Conservation (phyloP, 495 filamentous ascomycete species). For the Neurospora sp. region DNA sequence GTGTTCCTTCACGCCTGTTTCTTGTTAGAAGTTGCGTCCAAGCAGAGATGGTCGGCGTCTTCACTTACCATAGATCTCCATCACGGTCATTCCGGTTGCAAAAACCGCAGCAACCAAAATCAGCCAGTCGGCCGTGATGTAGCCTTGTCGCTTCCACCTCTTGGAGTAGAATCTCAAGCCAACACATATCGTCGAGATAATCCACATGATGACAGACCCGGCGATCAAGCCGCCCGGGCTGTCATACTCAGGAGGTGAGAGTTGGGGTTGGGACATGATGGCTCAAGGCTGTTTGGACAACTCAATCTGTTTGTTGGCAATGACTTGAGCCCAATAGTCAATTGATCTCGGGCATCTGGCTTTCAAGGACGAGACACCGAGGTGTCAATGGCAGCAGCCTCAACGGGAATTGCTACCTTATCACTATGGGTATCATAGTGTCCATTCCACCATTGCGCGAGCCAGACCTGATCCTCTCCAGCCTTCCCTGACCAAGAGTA, state of each 20-base stretch:
- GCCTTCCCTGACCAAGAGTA: neutral
- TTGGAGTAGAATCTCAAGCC: conserved; percentile 7
- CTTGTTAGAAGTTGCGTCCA: neutral
- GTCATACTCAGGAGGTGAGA: conserved; percentile 1
- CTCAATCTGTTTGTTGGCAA: neutral
- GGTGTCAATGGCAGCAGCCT: neutral
- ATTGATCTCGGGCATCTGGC: neutral
- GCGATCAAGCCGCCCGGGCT: conserved; percentile 5
- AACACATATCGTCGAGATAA: conserved; percentile 1
- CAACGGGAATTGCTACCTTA: neutral
- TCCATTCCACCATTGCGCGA: neutral
- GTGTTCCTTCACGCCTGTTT: neutral
- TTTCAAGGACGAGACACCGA: neutral
- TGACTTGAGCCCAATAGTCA: neutral
- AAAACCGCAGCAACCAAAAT: conserved; percentile 3
- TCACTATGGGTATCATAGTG: neutral
- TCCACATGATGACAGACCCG: conserved; percentile 3
- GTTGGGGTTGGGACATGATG: neutral
- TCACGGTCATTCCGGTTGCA: conserved; percentile 2
- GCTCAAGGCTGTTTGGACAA: neutral
- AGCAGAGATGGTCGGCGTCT: neutral
- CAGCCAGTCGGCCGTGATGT: conserved; percentile 7
- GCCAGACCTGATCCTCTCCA: neutral
- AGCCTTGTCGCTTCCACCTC: conserved; percentile 5
- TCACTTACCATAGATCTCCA: conserved; percentile 4